Conservation (phyloP, 306 rosid species). For the Trichosanthes truncata region DNA sequence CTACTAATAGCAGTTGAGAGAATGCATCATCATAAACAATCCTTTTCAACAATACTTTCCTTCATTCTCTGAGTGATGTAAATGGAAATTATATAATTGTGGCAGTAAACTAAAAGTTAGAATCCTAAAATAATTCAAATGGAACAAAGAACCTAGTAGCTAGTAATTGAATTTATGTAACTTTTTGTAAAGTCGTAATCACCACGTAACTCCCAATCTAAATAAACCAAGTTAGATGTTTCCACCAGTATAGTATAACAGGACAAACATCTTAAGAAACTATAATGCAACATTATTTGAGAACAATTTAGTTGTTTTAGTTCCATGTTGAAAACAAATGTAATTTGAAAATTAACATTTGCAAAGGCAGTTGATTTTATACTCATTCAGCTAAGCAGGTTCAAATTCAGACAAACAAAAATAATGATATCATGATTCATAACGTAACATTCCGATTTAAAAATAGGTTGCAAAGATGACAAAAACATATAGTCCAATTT, state of each 20-base stretch:
- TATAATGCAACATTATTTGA: not conserved
- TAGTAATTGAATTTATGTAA: not conserved
- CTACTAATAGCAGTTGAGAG: not conserved
- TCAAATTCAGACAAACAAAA: not conserved
- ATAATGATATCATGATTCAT: too few relatives aligned
- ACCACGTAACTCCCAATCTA: not conserved
- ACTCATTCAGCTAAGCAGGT: not conserved
- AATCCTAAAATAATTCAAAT: not conserved
- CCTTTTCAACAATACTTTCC: not conserved
- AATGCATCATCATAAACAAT: not conserved
- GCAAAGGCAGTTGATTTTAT: not conserved
- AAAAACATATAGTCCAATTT: too few relatives aligned
- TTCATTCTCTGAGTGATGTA: not conserved
- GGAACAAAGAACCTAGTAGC: not conserved
- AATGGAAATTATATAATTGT: not conserved
- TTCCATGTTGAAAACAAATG: not conserved
- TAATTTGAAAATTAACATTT: not conserved
- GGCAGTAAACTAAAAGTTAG: not conserved
- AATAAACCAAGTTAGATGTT: not conserved
- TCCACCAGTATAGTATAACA: not conserved
- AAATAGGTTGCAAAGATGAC: too few relatives aligned
- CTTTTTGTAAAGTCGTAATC: not conserved
- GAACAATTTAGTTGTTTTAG: not conserved
- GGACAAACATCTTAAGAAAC: not conserved
- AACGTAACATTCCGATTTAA: not conserved